Evolutionary conservation across 257 asterid species (phyloP).

Genomic region (Gardenia jasminoides): DNA sequence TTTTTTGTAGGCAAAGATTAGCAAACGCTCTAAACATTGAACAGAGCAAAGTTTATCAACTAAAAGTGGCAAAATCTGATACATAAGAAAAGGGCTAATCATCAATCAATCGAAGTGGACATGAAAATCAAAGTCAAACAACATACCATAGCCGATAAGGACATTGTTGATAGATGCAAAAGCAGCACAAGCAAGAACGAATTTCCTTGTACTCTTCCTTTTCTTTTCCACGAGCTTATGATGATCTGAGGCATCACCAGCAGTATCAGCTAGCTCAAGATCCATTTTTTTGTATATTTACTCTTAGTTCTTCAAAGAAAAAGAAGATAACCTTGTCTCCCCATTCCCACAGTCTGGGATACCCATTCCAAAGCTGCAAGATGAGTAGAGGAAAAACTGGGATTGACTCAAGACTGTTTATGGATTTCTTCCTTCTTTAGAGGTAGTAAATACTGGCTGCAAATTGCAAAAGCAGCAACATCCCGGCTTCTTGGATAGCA

Average conservation of each 20-base stretch:
- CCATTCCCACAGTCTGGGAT: conserved; percentile 53
- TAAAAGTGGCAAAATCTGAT: too few species aligned
- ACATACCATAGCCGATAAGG: conserved; percentile 88
- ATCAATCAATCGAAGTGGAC: not conserved
- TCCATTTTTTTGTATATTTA: conserved; percentile 74
- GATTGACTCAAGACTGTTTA: conserved; percentile 8
- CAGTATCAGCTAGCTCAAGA: conserved; percentile 34
- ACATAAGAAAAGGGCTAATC: not conserved
- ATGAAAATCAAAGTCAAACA: not conserved
- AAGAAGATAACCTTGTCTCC: conserved; percentile 31
- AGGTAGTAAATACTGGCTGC: not conserved
- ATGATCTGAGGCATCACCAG: conserved; percentile 45
- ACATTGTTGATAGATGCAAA: conserved; percentile 93
- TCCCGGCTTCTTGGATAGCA: too few species aligned
- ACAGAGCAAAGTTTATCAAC: not conserved
- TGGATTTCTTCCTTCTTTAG: conserved; percentile 4
- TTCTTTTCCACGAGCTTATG: conserved; percentile 48
- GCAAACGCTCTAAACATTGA: not conserved
- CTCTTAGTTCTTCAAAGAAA: conserved; percentile 53
- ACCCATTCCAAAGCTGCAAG: conserved; percentile 16
- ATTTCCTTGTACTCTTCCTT: conserved; percentile 58
- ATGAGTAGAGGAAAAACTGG: too few species aligned
- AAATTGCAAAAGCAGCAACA: not conserved
- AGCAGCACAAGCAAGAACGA: conserved; percentile 88
- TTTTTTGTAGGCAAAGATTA: not conserved